Evolutionary conservation across 345 rosid species (phyloP), one percentile per base, ranked within the genome.

Genomic region (Euphorbia pulcherrima): DNA sequence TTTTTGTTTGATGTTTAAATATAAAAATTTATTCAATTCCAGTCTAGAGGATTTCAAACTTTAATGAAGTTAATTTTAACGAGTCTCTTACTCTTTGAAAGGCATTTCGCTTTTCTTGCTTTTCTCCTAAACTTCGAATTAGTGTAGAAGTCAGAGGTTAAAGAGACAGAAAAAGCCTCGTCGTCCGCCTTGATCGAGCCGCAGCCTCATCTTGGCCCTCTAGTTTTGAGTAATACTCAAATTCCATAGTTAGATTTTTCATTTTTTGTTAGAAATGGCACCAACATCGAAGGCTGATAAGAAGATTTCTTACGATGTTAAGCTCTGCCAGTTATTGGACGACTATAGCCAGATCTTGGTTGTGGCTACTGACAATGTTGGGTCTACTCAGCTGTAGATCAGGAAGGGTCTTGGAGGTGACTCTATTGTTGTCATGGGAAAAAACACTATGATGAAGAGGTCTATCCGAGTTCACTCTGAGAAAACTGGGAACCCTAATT

Each of bases 381-480:
- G 98, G 2, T 93, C 98, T 16, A 90, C 77, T 47, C 98, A 93
- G 86, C 84, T 93, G 41, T 97, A 90, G 87, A 93, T 93, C n/a
- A 68, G 97, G 67, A 80, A 8, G 40, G 97, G 98, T 46, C 79
- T 93, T 12, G 82, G 97, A 2, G 92, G 97, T 5, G 90, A 90
- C 76, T 90, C 98, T 0, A 51, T 90, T 4, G 87, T 93, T n/a
- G 84, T 93, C 0, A 93, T 93, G 96, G 98, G 97, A 13, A 93
- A 93, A 75, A 93, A 93, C 70, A 93, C 98, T 0, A 93, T 93
- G 97, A 90, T 90, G 98, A 93, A 90, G 83, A 74, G 98, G 78
- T 71, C 97, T 27, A 68, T 93, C 62, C 82, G 93, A 73, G 75
- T 90, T 0, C 97, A 93, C 71, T 62, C 96, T 14, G 92, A 93